Conservation (phyloP, 192 early-diverging fungal genomes). For the Entomortierella parvispora region DNA sequence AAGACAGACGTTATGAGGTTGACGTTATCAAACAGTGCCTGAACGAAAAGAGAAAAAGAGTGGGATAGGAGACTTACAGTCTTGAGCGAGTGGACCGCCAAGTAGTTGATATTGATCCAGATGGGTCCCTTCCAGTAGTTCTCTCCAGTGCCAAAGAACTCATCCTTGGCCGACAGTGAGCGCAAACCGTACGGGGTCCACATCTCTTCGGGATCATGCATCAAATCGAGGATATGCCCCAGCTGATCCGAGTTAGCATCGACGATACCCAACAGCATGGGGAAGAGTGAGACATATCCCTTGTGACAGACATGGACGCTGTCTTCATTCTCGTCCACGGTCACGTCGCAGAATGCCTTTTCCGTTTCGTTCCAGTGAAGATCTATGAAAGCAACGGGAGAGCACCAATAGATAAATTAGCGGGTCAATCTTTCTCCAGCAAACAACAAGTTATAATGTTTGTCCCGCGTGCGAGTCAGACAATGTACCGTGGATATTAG, state of each 20-base stretch:
- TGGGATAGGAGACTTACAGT: conserved; percentile 53
- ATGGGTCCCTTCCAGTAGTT: conserved; percentile 96
- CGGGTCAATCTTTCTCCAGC: neutral
- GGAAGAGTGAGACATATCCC: conserved; percentile 87
- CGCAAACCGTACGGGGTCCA: conserved; percentile 85
- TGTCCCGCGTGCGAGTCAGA: neutral
- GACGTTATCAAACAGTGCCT: conserved; percentile 43
- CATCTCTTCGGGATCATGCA: conserved; percentile 78
- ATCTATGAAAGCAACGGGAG: no score
- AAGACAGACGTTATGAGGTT: no score
- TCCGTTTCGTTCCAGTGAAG: conserved; percentile 77
- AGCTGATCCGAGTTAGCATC: conserved; percentile 74
- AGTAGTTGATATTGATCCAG: conserved; percentile 94
- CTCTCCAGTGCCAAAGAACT: conserved; percentile 81
- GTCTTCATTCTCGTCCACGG: conserved; percentile 62
- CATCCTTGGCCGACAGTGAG: conserved; percentile 70
- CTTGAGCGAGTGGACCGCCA: conserved; percentile 77
- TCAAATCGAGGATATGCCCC: conserved; percentile 77
- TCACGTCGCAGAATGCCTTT: conserved; percentile 72
- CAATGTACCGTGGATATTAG: conserved; percentile 63
- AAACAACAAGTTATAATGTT: neutral
- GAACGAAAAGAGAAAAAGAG: neutral
- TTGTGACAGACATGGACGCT: conserved; percentile 70
- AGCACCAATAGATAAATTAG: neutral
- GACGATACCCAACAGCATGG: conserved; percentile 80